Evolutionary conservation across 257 asterid species (phyloP), one percentile per base, ranked within the genome.

Genomic region (Marsdenia floribunda): DNA sequence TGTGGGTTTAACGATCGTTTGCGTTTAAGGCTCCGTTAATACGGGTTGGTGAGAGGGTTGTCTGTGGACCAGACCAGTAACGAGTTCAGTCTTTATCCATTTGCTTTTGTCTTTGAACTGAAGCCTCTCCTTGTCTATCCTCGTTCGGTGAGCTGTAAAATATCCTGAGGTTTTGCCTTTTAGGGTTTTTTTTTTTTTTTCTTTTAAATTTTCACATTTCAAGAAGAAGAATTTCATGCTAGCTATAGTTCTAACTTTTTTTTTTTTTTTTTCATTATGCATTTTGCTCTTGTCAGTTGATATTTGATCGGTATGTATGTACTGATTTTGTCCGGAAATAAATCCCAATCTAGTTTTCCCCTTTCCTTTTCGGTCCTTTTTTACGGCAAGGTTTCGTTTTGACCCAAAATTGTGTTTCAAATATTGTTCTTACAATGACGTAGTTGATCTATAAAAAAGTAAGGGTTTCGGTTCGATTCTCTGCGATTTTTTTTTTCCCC

Each of bases 131-230:
- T 77, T 66, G 65, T 76, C 74, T 72, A 72, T 71, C 71, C 73
- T 74, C 74, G 80, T 75, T 75, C 78, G 75, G 65, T 76, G 76
- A 71, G 78, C 75, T 83, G 82, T 72, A 70, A 77, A 80, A 75
- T 74, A 72, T 65, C 79, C 67, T 72, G 24, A 47, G 6, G 71
- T 76, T 73, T 70, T 77, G 58, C 76, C 40, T 73, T 71, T 71
- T 54, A 71, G 19, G 49, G 8, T 44, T 44, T 11, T 7, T 11
- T 44, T 50, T 54, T 38, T 42, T 52, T 71, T 38, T 37, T 8
- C 37, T 53, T 55, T 46, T 26, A 57, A 37, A 7, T 70, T 70
- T 58, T 47, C 26, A 65, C 47, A 19, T 70, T 79, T 70, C 66
- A 49, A 26, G 47, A 42, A 18, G 24, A 59, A 26, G n/a, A 42